Conservation (phyloP, 768 basidiomycete genomes). For the Termitomyces sp. region DNA sequence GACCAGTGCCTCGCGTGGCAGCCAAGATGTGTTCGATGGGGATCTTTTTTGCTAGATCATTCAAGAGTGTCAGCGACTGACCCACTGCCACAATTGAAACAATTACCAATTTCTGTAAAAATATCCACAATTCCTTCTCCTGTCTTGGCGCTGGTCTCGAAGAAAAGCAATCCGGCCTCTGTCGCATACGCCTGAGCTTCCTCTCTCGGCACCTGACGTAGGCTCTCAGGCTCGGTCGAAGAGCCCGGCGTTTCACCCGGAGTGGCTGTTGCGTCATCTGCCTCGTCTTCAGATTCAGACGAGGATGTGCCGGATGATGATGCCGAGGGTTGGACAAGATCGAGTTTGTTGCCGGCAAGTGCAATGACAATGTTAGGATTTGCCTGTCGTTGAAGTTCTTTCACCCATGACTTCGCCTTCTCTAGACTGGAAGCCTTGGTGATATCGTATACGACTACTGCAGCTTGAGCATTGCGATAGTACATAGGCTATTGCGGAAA, state of each 20-base stretch:
- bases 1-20: slow-evolving; percentile 70
- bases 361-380: slow-evolving; percentile 99
- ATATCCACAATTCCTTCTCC: slow-evolving; percentile 94
- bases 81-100: slow-evolving; percentile 2
- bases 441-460: slow-evolving; percentile 97
- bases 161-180: slow-evolving; percentile 93
- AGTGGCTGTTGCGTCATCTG: slow-evolving; percentile 89
- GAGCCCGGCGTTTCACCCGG: slow-evolving; percentile 67
- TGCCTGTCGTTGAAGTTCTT: slow-evolving; percentile 97
- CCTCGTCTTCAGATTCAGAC: slow-evolving; percentile 81
- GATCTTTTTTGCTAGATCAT: slow-evolving; percentile 50
- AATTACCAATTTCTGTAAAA: slow-evolving; percentile 95
- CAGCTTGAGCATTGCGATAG: slow-evolving; percentile 96
- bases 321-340: slow-evolving; percentile 72
- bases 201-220: slow-evolving; percentile 88
- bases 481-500: slow-evolving; percentile 79
- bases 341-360: slow-evolving; percentile 95
- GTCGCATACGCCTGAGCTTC: slow-evolving; percentile 96
- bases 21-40: slow-evolving; percentile 92
- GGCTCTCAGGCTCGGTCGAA: slow-evolving; percentile 58
- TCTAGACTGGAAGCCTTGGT: slow-evolving; percentile 95
- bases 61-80: neutral
- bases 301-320: slow-evolving; percentile 46
- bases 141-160: slow-evolving; percentile 97
- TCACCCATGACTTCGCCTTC: slow-evolving; percentile 99